A percentile compares a stretch with the other conserved stretches of the same genome.
These are phyloP conservation scores for Cenchrus americanus DNA, from an alignment of 176 grass and related monocot genomes.

Conservation along the genomic window DNA sequence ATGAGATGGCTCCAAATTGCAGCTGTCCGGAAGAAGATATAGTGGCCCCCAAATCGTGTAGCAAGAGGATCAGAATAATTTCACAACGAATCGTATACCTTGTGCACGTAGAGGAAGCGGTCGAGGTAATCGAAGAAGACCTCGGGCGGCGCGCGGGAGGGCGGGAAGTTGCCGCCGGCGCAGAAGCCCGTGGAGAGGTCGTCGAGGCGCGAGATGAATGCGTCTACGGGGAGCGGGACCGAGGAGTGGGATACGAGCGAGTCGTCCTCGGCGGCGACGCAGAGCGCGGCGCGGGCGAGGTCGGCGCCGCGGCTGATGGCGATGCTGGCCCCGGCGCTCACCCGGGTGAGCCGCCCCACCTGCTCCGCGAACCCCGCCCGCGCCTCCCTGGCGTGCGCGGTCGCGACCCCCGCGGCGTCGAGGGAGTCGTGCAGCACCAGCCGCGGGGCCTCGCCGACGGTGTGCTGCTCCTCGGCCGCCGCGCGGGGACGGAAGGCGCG, in stretches of 20 bases:
- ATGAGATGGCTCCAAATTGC: not conserved
- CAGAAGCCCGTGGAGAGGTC: constrained; percentile 74
- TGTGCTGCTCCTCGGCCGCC: not conserved
- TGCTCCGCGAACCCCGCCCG: constrained; percentile 70
- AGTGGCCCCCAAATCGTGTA: not conserved
- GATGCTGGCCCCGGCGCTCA: constrained; percentile 68
- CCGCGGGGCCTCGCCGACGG: not conserved
- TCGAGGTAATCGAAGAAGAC: constrained; percentile 76
- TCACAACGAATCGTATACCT: not conserved
- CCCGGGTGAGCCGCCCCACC: constrained; percentile 53
- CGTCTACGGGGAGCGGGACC: constrained; percentile 73
- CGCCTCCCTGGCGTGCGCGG: constrained; percentile 63
- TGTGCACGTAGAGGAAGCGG: constrained; percentile 70
- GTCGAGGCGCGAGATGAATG: constrained; percentile 76
- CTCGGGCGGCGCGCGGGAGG: constrained; percentile 50
- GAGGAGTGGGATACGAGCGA: constrained; percentile 91
- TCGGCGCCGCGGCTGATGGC: constrained; percentile 65
- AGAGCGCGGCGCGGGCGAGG: constrained; percentile 72
- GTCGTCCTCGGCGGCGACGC: constrained; percentile 80
- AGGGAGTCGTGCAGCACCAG: constrained; percentile 83
- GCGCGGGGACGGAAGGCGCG: constrained; percentile 16
- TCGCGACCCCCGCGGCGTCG: constrained; percentile 56
- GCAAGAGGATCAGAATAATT: not conserved
- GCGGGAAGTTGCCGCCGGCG: constrained; percentile 61
- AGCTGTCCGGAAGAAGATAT: not conserved